Base-by-base conservation (phyloP, 2,329 filamentous ascomycete genomes). In the Botrytis fabae region DNA sequence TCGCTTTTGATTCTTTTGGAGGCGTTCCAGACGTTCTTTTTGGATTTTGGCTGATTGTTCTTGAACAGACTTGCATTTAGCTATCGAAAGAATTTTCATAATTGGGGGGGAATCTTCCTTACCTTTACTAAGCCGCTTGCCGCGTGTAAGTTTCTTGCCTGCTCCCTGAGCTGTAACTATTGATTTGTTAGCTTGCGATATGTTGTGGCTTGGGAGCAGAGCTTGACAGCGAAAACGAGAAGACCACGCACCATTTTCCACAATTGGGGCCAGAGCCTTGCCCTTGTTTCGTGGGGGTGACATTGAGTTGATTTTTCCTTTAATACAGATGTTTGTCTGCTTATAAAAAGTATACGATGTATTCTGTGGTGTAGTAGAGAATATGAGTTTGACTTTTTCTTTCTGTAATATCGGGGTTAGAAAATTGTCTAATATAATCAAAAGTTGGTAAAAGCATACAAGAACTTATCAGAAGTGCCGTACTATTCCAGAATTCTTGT, bases 341-440 rank as follows among this genome's bases (percentile, higher is more conserved):
- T 51, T 12, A 6, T 14, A 0, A 2, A 51, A 25, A 25, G 1
- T 0, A 51, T 25, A 2, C 10, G 10, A 25, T 51, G 10, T 25
- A 1, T 12, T 25, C 4, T 25, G 4, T 51, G 9, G 4, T 22
- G 46, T 4, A 51, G 48, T n/a, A n/a, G 46, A 48, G 22, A 25
- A 48, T 12, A 1, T 10, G 22, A 25, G 10, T 18, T 7, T 48
- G 46, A 12, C 4, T 18, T 2, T 5, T 14, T 51, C 25, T 44
- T 51, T n/a, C 0, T n/a, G 48, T 6, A 6, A n/a, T 51, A 4
- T 14, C 10, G 10, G 22, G 4, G 25, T 0, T 25, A 6, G 25
- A 51, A 51, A 25, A 51, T 6, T n/a, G 22, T 51, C 10, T n/a
- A 25, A n/a, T 14, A 51, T n/a, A 14, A n/a, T 14, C 4, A n/a